Conservation (phyloP, 164 flowering plant species). For the Platanus orientalis region DNA sequence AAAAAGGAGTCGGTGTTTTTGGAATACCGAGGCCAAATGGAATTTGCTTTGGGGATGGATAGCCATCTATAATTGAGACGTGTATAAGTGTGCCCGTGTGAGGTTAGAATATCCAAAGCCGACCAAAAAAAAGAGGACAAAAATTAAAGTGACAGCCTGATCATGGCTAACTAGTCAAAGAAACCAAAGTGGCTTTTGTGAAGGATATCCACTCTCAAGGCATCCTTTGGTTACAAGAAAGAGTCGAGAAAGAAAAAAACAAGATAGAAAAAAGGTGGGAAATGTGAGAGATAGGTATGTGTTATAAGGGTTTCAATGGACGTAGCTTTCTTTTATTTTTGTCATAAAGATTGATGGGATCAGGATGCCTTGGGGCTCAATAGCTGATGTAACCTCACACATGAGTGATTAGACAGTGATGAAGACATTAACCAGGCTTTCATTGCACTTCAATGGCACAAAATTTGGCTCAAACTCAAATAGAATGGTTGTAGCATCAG, state of each 20-base stretch:
- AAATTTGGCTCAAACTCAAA: too few relatives aligned
- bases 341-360: too few relatives aligned
- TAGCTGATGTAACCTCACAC: too few relatives aligned
- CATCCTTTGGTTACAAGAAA: slow-evolving; percentile 35
- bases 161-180: slow-evolving; percentile 2
- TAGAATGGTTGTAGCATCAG: too few relatives aligned
- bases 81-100: slow-evolving; percentile 2
- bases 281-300: too few relatives aligned
- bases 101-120: slow-evolving; percentile 41
- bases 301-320: too few relatives aligned
- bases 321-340: too few relatives aligned
- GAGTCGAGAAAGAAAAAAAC: not conserved
- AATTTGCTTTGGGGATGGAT: slow-evolving; percentile 37
- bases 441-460: too few relatives aligned
- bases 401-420: too few relatives aligned
- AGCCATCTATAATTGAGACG: slow-evolving; percentile 23
- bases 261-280: too few relatives aligned
- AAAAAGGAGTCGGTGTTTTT: slow-evolving; percentile 16
- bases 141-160: not conserved
- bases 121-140: slow-evolving; percentile 25
- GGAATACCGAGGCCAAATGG: slow-evolving; percentile 22
- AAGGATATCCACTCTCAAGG: slow-evolving; percentile 27
- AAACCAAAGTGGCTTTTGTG: slow-evolving; percentile 31
- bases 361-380: too few relatives aligned
- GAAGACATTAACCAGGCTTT: too few relatives aligned